Base-by-base conservation (phyloP, 257 asterid genomes). In the Plectranthus barbatus region DNA sequence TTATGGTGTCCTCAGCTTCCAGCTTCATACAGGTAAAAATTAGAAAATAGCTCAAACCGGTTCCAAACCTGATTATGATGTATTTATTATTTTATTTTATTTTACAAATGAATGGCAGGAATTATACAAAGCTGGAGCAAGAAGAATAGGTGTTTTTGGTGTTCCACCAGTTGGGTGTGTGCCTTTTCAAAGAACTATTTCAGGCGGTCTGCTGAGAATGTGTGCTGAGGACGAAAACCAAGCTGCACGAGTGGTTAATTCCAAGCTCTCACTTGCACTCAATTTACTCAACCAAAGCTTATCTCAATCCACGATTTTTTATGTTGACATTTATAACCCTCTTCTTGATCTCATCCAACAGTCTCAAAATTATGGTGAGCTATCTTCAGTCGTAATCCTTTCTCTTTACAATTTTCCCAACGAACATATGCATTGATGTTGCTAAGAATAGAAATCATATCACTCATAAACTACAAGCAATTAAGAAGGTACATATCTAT, bases 1-100 rank as follows among this genome's bases (percentile, higher is more conserved):
- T 87, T 31, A 21, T 91, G 62, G 81, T 84, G 40, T 64, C 76
- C 53, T 72, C 76, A 1, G 96, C 95, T 69, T 61, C 91, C 52
- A 63, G 15, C 67, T 82, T 91, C 55, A 18, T 77, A 12, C 73
- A 74, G 90, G 95, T 26, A 26, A 26, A 0, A n/a, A n/a, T n/a
- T n/a, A n/a, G n/a, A n/a, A n/a, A n/a, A n/a, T n/a, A n/a, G n/a
- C n/a, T n/a, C n/a, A n/a, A n/a, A n/a, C n/a, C n/a, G n/a, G n/a
- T n/a, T n/a, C n/a, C n/a, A n/a, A n/a, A n/a, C n/a, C n/a, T n/a
- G n/a, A n/a, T n/a, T n/a, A n/a, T n/a, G n/a, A n/a, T n/a, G n/a
- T n/a, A n/a, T n/a, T n/a, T n/a, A n/a, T n/a, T n/a, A n/a, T n/a
- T n/a, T n/a, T n/a, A n/a, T n/a, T n/a, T n/a, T n/a, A n/a, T n/a